A percentile compares a stretch with the other conserved stretches of the same genome.
Conservation (phyloP, 176 grass and related monocot species). For the Dendrocalamus sinicus region DNA sequence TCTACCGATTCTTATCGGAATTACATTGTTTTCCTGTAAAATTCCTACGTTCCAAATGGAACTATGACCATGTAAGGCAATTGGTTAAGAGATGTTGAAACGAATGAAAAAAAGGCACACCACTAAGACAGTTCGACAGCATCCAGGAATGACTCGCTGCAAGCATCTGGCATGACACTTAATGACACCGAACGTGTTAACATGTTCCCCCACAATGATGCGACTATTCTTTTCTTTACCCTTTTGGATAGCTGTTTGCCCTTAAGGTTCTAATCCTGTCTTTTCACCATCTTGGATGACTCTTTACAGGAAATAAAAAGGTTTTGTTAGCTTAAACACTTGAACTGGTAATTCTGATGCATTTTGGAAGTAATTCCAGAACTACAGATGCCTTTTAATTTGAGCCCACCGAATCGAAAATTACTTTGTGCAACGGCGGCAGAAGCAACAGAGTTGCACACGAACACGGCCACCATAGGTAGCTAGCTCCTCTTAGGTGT, state of each 20-base stretch:
- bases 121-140: background rate
- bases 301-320: background rate
- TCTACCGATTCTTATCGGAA: no score
- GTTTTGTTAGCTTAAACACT: background rate
- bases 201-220: background rate
- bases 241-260: background rate
- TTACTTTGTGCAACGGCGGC: background rate
- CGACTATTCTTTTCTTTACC: background rate
- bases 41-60: no score
- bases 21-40: no score
- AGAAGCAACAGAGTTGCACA: conserved; percentile 13
- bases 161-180: background rate
- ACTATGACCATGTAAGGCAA: background rate
- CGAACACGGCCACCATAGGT: background rate
- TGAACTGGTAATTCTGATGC: background rate
- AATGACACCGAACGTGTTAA: background rate
- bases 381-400: background rate
- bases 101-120: background rate
- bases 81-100: background rate
- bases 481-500: background rate
- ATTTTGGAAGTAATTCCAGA: background rate
- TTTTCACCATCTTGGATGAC: background rate
- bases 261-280: background rate
- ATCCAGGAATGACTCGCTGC: background rate
- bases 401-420: background rate